phyloP scores from a whole-genome alignment of 305 asterid genomes.

The Fraxinus angustifolia region DNA sequence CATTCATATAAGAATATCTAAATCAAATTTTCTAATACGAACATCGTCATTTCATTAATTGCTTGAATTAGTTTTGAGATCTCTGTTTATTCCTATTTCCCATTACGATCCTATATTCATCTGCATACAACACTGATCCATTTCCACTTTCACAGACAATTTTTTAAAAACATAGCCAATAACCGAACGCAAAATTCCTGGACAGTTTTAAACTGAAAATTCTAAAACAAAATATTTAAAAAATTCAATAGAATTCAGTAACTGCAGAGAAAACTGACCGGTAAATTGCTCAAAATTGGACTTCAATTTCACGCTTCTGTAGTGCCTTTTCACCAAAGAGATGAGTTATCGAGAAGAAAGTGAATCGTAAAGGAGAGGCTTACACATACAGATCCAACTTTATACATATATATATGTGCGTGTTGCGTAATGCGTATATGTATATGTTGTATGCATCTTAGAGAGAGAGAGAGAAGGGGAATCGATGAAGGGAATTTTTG shows the following conservation, averaged over 20 bases:
- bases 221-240: background rate
- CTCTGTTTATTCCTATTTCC: background rate
- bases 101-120: background rate
- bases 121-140: background rate
- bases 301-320: conserved; percentile 22
- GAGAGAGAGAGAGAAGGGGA: conserved; percentile 3
- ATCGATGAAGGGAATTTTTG: conserved; percentile 20
- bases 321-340: conserved; percentile 17
- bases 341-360: conserved; percentile 29
- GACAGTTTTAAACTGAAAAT: background rate
- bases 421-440: background rate
- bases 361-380: conserved; percentile 13
- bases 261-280: conserved; percentile 19
- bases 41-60: background rate
- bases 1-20: background rate
- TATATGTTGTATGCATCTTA: background rate
- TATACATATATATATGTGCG: background rate
- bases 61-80: background rate
- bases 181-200: background rate
- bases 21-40: background rate
- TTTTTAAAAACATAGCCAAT: background rate
- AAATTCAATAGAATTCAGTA: background rate
- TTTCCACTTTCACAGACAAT: background rate
- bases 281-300: conserved; percentile 32
- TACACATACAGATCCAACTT: background rate